phyloP scores from a whole-genome alignment of 768 basidiomycete species.

The Lactifluus subvellereus region DNA sequence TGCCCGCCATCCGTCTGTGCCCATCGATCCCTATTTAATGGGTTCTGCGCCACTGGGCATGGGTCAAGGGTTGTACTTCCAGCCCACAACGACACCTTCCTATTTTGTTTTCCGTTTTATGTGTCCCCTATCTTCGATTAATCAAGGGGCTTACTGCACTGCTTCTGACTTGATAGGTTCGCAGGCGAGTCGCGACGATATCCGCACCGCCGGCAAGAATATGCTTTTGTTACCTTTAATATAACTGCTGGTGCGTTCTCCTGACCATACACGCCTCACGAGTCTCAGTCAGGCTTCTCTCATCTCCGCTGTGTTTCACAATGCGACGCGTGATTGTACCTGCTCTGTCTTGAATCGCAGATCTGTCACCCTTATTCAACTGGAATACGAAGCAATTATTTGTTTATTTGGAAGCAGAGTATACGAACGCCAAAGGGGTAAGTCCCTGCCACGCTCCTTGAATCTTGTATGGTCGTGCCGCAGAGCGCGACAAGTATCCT shows the following conservation, averaged over 20 bases:
- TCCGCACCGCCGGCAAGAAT: slow-evolving; percentile 60
- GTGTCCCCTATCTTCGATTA: slow-evolving; percentile 1
- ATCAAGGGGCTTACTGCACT: not conserved
- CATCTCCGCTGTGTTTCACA: not conserved
- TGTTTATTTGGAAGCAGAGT: slow-evolving; percentile 81
- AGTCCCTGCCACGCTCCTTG: slow-evolving; percentile 30
- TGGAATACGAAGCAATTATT: slow-evolving; percentile 98
- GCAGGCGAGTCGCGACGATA: slow-evolving; percentile 37
- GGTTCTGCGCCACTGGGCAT: not conserved
- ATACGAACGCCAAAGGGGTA: slow-evolving; percentile 66
- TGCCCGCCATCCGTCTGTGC: not conserved
- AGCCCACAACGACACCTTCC: not conserved
- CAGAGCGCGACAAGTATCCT: not conserved
- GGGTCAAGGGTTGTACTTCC: slow-evolving; percentile 5
- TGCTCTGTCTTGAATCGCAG: slow-evolving; percentile 35
- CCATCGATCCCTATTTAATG: not conserved
- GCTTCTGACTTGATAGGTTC: slow-evolving; percentile 21
- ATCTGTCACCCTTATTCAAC: slow-evolving; percentile 77
- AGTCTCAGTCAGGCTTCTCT: not conserved
- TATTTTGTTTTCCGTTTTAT: not conserved
- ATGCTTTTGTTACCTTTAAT: slow-evolving; percentile 78
- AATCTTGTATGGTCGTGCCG: not conserved
- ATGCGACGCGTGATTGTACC: not conserved
- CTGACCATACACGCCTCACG: slow-evolving; percentile 1
- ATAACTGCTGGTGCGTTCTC: slow-evolving; percentile 60